Evolutionary conservation across 1,284 basidiomycete species (phyloP).

Genomic region (Pseudozyma tsukubaensis): DNA sequence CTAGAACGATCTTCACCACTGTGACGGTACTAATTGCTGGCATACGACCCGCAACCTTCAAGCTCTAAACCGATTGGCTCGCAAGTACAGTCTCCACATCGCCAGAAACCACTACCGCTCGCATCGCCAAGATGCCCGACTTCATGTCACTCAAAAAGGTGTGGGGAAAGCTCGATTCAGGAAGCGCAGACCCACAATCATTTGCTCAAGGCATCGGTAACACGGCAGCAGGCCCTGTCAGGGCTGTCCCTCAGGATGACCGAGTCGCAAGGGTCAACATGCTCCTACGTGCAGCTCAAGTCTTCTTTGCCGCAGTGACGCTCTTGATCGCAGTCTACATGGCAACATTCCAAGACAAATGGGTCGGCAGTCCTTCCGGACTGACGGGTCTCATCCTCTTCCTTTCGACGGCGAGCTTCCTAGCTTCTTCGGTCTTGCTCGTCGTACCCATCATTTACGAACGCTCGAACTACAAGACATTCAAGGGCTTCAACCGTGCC

Average conservation of each 20-base stretch:
- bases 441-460: conserved; percentile 55
- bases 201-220: conserved; percentile 42
- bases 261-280: conserved; percentile 35
- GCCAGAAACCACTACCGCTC: not conserved
- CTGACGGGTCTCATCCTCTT: conserved; percentile 61
- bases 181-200: conserved; percentile 8
- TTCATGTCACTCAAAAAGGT: conserved; percentile 50
- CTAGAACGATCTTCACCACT: no score
- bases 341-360: conserved; percentile 56
- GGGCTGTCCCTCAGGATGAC: conserved; percentile 29
- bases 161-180: conserved; percentile 47
- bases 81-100: not conserved
- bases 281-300: conserved; percentile 40
- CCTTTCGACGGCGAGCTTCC: conserved; percentile 38
- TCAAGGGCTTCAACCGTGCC: conserved; percentile 43
- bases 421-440: conserved; percentile 48
- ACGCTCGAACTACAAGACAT: conserved; percentile 39
- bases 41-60: not conserved
- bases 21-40: no score
- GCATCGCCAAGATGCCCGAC: conserved; percentile 41
- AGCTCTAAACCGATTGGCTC: not conserved
- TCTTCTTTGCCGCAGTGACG: conserved; percentile 47
- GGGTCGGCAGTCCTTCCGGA: conserved; percentile 58
- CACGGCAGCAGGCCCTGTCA: conserved; percentile 10
- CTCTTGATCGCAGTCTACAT: conserved; percentile 58